Base-by-base conservation (phyloP, 164 flowering plant genomes). In the Liquidambar formosana region DNA sequence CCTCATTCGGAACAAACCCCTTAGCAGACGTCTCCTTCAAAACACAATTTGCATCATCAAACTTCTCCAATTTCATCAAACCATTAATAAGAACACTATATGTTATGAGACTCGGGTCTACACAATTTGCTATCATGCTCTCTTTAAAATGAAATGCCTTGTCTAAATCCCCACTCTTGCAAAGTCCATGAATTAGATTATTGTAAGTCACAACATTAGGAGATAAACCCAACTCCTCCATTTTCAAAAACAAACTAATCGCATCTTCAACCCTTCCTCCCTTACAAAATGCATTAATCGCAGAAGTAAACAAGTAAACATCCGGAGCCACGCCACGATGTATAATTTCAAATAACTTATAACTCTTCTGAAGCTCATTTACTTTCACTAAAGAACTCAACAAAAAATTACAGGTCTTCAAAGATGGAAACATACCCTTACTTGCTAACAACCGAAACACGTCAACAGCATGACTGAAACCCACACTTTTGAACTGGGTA, bases 131-230 rank as follows among this genome's bases (percentile, higher is more conserved):
- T 41, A 77, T 49, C 97, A 92, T 92, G 71, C 72, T 82, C 75
- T 82, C 81, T 78, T 82, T 90, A 6, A 80, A 79, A 68, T 47
- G 74, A 70, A 86, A 81, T 44, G 91, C 94, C 63, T 81, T 85
- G 65, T 81, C 81, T 33, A 81, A 33, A 70, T 80, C 65, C 16
- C 90, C 89, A 16, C 51, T 74, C 65, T 76, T 83, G 71, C 90
- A 87, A 0, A 90, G 77, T 21, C 96, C 96, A 69, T 89, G 70
- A 66, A 92, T 84, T 10, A 92, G 57, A 63, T 78, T 90, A 71
- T 92, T 92, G 69, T 88, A 90, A 49, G 83, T 84, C 61, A 88
- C 82, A 33, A 83, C 91, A 71, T 74, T 87, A 0, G 93, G 89
- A 61, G 73, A 54, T 64, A 89, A 56, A 12, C 90, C 86, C 68